Evolutionary conservation across 768 basidiomycete genomes (phyloP).

Genomic region (Podaxis carcinomalis): DNA sequence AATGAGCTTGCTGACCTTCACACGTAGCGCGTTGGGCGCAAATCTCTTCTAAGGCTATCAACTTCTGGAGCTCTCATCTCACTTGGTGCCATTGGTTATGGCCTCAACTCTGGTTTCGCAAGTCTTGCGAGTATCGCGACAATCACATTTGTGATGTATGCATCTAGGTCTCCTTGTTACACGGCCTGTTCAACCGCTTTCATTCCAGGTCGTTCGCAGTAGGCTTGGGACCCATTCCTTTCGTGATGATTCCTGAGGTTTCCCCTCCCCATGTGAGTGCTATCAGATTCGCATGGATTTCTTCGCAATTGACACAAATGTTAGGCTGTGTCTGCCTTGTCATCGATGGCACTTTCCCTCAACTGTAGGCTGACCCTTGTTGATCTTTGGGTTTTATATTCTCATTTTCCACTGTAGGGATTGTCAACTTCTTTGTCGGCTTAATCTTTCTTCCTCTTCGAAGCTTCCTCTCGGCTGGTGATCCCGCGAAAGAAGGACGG

Average conservation of each 20-base stretch:
- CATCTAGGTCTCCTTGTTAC: slow-evolving; percentile 10
- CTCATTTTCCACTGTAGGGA: slow-evolving; percentile 48
- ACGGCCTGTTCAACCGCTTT: not conserved
- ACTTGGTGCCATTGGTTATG: slow-evolving; percentile 63
- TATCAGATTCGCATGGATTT: not conserved
- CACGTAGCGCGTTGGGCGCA: slow-evolving; percentile 67
- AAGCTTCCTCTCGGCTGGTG: slow-evolving; percentile 62
- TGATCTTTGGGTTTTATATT: not conserved
- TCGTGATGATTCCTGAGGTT: slow-evolving; percentile 88
- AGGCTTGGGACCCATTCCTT: slow-evolving; percentile 90
- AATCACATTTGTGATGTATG: slow-evolving; percentile 76
- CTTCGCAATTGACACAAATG: slow-evolving; percentile 4
- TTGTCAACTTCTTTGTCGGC: slow-evolving; percentile 80
- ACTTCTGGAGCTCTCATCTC: slow-evolving; percentile 62
- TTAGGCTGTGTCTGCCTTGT: slow-evolving; percentile 77
- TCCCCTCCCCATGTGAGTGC: slow-evolving; percentile 68
- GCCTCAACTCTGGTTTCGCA: slow-evolving; percentile 58
- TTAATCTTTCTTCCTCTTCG: slow-evolving; percentile 82
- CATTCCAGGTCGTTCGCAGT: slow-evolving; percentile 72
- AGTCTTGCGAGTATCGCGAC: slow-evolving; percentile 70
- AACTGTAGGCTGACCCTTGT: slow-evolving; percentile 47
- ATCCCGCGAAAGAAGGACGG: slow-evolving; percentile 66
- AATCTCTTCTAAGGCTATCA: slow-evolving; percentile 63
- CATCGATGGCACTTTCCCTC: slow-evolving; percentile 67
- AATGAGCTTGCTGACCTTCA: not conserved